Base-by-base conservation (phyloP, 1,284 basidiomycete genomes). In the Stygiomarasmius scandens region DNA sequence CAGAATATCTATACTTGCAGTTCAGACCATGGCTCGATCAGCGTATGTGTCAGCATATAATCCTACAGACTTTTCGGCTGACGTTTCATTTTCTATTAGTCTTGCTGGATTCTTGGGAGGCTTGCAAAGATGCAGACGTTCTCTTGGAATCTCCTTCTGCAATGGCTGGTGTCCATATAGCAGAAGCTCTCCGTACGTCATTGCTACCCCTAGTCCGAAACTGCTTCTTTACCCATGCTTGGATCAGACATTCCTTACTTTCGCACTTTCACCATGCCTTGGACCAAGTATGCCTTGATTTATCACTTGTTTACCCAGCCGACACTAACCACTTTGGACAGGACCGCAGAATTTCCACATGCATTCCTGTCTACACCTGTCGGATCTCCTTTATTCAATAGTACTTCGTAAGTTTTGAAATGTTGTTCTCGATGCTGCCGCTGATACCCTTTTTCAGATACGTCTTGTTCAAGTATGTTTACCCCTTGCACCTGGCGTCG, bases 151-250 rank as follows among this genome's bases (percentile, higher is more conserved):
- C 81, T 55, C 91, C 91, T 0, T 88, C 85, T 4, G 86, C 90
- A 2, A 91, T 93, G 82, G 87, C 89, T 0, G 91, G 91, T 19
- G 85, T 90, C 9, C 91, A 93, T 66, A 88, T 93, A 57, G 89
- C 91, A 2, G 91, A 93, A 71, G 87, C 85, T 0, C 75, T 92
- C n/a, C 77, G 82, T 82, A 58, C 56, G 75, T 70, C 11, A n/a
- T 29, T 34, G 27, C 27, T 24, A 19, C 32, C 16, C 44, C 66
- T 36, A 34, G 19, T 38, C 16, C 10, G 67, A 62, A n/a, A n/a
- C n/a, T n/a, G n/a, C n/a, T 51, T 68, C 71, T n/a, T n/a, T n/a
- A n/a, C n/a, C n/a, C n/a, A n/a, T n/a, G n/a, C n/a, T n/a, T n/a
- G n/a, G n/a, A n/a, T n/a, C 49, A 78, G 75, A 78, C 59, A 83